Percentiles rank a stretch among this genome's conserved stretches.
Conservation (phyloP, 176 grass and related monocot genomes). For the Avena eriantha region DNA sequence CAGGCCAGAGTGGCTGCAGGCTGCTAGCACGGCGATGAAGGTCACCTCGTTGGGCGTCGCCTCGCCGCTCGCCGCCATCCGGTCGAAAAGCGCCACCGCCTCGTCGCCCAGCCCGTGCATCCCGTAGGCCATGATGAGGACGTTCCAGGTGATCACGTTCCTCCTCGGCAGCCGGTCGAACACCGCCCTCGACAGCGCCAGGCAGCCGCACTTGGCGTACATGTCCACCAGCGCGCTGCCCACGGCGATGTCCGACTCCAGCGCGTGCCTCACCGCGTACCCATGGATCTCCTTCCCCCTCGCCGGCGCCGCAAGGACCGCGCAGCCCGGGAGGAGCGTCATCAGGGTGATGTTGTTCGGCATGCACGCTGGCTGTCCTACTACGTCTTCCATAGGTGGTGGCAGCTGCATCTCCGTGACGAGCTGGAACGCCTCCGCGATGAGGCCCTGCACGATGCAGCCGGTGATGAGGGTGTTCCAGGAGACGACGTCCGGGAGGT, state of each 20-base stretch:
- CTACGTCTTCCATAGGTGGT: not conserved
- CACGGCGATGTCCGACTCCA: constrained; percentile 71
- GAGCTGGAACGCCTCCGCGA: constrained; percentile 68
- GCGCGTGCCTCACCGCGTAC: constrained; percentile 60
- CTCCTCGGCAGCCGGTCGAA: constrained; percentile 69
- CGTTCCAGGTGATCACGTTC: constrained; percentile 97
- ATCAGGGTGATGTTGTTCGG: constrained; percentile 87
- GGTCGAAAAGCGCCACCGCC: constrained; percentile 68
- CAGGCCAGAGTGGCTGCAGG: constrained; percentile 94
- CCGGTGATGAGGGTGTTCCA: constrained; percentile 94
- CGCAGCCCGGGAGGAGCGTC: constrained; percentile 83
- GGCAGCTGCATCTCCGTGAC: constrained; percentile 68
- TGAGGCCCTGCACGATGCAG: constrained; percentile 55
- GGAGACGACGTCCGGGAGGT: constrained; percentile 69
- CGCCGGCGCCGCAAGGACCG: constrained; percentile 62
- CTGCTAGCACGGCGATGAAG: constrained; percentile 79
- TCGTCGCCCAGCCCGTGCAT: constrained; percentile 83
- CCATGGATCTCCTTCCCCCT: constrained; percentile 92
- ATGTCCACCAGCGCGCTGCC: constrained; percentile 91
- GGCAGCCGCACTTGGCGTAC: constrained; percentile 89
- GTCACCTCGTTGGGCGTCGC: constrained; percentile 74
- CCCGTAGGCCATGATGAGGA: constrained; percentile 94
- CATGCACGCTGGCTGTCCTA: constrained; percentile 1
- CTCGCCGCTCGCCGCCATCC: constrained; percentile 68
- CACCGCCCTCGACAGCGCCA: constrained; percentile 55